Evolutionary conservation across 805 yeast species (phyloP).

Genomic region (Metschnikowia henanensis): DNA sequence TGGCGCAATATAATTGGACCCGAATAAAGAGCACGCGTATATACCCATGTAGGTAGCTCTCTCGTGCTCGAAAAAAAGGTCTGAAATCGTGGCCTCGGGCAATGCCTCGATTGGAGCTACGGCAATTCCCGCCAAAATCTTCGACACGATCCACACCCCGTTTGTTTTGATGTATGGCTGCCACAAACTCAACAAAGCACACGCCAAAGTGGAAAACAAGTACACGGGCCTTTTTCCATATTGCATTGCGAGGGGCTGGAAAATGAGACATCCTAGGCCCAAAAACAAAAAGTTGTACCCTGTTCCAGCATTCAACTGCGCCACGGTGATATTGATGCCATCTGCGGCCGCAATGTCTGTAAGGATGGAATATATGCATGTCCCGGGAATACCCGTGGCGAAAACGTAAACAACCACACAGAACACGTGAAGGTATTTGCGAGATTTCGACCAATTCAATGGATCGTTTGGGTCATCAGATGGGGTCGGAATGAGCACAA

Average conservation of each 20-base stretch:
- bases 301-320: conserved; percentile 18
- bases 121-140: conserved; percentile 20
- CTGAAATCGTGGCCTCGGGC: conserved; percentile 50
- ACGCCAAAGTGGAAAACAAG: conserved; percentile 38
- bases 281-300: conserved; percentile 16
- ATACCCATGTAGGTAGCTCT: conserved; percentile 21
- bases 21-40: conserved; percentile 26
- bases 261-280: conserved; percentile 45
- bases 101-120: conserved; percentile 49
- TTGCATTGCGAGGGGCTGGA: conserved; percentile 52
- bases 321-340: conserved; percentile 15
- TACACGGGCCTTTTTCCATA: conserved; percentile 50
- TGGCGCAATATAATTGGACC: conserved; percentile 17
- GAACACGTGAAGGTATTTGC: conserved; percentile 49
- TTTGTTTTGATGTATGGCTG: conserved; percentile 36
- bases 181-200: conserved; percentile 42
- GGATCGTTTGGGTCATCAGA: conserved; percentile 72
- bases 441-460: conserved; percentile 53
- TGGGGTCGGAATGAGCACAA: conserved; percentile 65
- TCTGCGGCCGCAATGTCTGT: conserved; percentile 17
- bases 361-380: conserved; percentile 18
- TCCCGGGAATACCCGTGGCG: conserved; percentile 37
- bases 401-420: conserved; percentile 37
- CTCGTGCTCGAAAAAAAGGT: conserved; percentile 52
- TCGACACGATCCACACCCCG: conserved; percentile 21